Base-by-base conservation (phyloP, 495 filamentous ascomycete species). In the Penicillium macrosclerotiorum region DNA sequence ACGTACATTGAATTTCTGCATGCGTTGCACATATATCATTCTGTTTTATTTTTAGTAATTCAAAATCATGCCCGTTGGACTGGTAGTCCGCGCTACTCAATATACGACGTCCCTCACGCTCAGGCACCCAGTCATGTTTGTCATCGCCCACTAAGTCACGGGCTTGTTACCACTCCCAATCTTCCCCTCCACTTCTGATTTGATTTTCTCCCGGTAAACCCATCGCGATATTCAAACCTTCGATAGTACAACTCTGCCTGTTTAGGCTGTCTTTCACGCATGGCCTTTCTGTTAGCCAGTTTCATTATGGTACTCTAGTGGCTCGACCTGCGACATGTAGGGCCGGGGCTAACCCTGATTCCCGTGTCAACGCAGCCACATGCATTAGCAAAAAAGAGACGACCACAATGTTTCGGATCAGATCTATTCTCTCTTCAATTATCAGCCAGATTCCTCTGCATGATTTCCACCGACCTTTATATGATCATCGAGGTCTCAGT, bases 101-200 rank as follows among this genome's bases (percentile, higher is more conserved):
- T n/a, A n/a, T n/a, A n/a, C n/a, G n/a, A n/a, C n/a, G n/a, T n/a
- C n/a, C n/a, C n/a, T n/a, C n/a, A n/a, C n/a, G n/a, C n/a, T n/a
- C n/a, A n/a, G n/a, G n/a, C n/a, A n/a, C n/a, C n/a, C n/a, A 38
- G 36, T 24, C n/a, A 22, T 16, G 36, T 38, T 38, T 38, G 36
- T 38, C 36, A 20, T 25, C 7, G 36, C 20, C n/a, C 36, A 27
- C 16, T 5, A 3, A 38, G 2, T 8, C 25, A 4, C 18, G 12
- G 16, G 8, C 8, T 22, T n/a, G 9, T 22, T 38, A 19, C 5
- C 36, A 38, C 16, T 38, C 36, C 25, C 20, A 4, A 14, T 22
- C n/a, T 38, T 38, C n/a, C 20, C 19, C 14, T 25, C 22, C 20
- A 38, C 12, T 38, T 24, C 7, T 22, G 12, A 20, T 25, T 8